phyloP scores from a whole-genome alignment of 2,329 filamentous ascomycete genomes.

The Xylaria sp. region DNA sequence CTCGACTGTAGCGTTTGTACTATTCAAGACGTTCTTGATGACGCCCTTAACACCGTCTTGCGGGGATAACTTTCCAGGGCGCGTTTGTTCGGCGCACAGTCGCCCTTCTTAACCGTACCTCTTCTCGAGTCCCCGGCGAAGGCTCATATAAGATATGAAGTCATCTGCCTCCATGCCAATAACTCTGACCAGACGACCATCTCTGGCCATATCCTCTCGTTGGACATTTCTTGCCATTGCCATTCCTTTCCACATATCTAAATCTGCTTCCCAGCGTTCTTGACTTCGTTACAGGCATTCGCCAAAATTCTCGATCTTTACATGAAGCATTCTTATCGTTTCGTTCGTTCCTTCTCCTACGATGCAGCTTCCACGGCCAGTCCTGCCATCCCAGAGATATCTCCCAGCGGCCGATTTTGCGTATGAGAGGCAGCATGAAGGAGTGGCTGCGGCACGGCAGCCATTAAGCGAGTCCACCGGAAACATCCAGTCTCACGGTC shows the following conservation, averaged over 20 bases:
- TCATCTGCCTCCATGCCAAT: slow-evolving; percentile 49
- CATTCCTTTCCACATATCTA: slow-evolving; percentile 53
- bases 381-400: slow-evolving; percentile 63
- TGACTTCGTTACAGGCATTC: slow-evolving; percentile 47
- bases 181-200: slow-evolving; percentile 39
- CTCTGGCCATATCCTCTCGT: slow-evolving; percentile 41
- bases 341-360: slow-evolving; percentile 41
- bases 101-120: slow-evolving; percentile 36
- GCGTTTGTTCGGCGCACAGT: slow-evolving; percentile 43
- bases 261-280: slow-evolving; percentile 50
- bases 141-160: slow-evolving; percentile 49
- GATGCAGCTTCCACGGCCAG: slow-evolving; percentile 57
- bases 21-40: slow-evolving; percentile 44
- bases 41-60: slow-evolving; percentile 45
- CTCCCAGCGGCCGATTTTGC: slow-evolving; percentile 58
- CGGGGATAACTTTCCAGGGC: slow-evolving; percentile 40
- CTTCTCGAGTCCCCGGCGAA: slow-evolving; percentile 27
- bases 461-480: slow-evolving; percentile 64
- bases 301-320: slow-evolving; percentile 47
- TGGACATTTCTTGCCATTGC: slow-evolving; percentile 49
- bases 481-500: slow-evolving; percentile 59
- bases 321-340: slow-evolving; percentile 48
- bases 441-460: slow-evolving; percentile 51
- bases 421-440: slow-evolving; percentile 56
- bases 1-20: slow-evolving; percentile 43